These are phyloP conservation scores for Quercus variabilis DNA, from an alignment of 306 rosid genomes.

Conservation along the genomic window DNA sequence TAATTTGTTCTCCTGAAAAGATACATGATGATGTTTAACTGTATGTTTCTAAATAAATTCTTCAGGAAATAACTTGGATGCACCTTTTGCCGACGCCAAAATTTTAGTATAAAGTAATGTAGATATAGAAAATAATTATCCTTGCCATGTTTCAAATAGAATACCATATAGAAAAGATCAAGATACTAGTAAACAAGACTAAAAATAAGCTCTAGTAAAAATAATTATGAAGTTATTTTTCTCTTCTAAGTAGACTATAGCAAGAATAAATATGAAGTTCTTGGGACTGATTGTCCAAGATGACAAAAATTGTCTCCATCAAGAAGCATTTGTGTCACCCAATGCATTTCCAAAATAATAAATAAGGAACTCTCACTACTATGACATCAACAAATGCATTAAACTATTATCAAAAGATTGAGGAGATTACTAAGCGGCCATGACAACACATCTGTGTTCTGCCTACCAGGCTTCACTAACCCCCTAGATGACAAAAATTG, in stretches of 20 bases:
- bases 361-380: conserved; percentile 16
- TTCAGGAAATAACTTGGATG: neutral
- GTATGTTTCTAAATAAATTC: neutral
- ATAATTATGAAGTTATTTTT: too few relatives aligned
- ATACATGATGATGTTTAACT: neutral
- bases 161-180: neutral
- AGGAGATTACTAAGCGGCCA: conserved; percentile 66
- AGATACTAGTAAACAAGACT: too few relatives aligned
- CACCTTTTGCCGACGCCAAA: neutral
- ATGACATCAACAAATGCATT: conserved; percentile 29
- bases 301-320: neutral
- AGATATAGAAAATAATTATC: neutral
- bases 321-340: neutral
- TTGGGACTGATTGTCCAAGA: neutral
- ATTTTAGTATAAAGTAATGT: neutral
- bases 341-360: conserved; percentile 9
- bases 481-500: conserved; percentile 56
- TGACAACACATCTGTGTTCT: conserved; percentile 64
- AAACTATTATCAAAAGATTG: conserved; percentile 48
- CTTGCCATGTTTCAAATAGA: neutral
- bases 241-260: too few relatives aligned
- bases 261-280: neutral
- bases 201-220: too few relatives aligned
- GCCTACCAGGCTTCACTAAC: conserved; percentile 74
- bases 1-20: neutral